Conservation (phyloP, 2,329 filamentous ascomycete species). For the Fusarium staphyleae region DNA sequence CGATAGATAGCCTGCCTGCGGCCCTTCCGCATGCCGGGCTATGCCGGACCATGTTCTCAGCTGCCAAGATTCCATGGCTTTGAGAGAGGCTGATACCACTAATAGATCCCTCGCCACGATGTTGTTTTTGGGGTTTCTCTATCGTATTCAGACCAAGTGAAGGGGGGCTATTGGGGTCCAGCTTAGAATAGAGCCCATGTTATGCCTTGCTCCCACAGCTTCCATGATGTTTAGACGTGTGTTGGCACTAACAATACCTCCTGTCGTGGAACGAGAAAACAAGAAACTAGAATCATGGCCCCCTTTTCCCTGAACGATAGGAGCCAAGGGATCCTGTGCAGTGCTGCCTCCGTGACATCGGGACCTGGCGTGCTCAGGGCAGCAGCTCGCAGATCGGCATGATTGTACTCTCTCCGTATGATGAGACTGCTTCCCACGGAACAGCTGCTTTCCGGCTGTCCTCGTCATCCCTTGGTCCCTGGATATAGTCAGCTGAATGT, state of each 20-base stretch:
- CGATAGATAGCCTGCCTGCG: not conserved
- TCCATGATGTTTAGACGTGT: slow-evolving; percentile 14
- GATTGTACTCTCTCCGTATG: slow-evolving; percentile 5
- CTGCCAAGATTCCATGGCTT: slow-evolving; percentile 14
- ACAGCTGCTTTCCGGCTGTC: slow-evolving; percentile 26
- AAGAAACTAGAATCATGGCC: slow-evolving; percentile 19
- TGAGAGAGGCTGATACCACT: slow-evolving; percentile 13
- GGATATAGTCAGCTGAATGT: slow-evolving; percentile 30
- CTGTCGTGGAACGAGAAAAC: slow-evolving; percentile 36
- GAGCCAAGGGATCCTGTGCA: not conserved
- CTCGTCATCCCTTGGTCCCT: slow-evolving; percentile 28
- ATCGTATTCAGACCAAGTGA: slow-evolving; percentile 23
- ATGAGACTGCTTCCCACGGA: not conserved
- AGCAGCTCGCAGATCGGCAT: slow-evolving; percentile 8
- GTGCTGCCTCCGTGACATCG: slow-evolving; percentile 15
- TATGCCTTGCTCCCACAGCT: slow-evolving; percentile 26
- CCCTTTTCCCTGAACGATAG: not conserved
- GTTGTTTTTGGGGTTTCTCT: not conserved
- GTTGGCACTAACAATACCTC: slow-evolving; percentile 31
- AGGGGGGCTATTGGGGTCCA: slow-evolving; percentile 6
- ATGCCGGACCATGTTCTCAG: slow-evolving; percentile 12
- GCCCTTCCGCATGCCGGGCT: slow-evolving; percentile 9
- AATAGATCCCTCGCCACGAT: slow-evolving; percentile 1
- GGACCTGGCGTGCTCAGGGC: slow-evolving; percentile 20
- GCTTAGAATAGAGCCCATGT: slow-evolving; percentile 28